phyloP scores from a whole-genome alignment of 2,329 filamentous ascomycete genomes.

The Aspergillus sergii region DNA sequence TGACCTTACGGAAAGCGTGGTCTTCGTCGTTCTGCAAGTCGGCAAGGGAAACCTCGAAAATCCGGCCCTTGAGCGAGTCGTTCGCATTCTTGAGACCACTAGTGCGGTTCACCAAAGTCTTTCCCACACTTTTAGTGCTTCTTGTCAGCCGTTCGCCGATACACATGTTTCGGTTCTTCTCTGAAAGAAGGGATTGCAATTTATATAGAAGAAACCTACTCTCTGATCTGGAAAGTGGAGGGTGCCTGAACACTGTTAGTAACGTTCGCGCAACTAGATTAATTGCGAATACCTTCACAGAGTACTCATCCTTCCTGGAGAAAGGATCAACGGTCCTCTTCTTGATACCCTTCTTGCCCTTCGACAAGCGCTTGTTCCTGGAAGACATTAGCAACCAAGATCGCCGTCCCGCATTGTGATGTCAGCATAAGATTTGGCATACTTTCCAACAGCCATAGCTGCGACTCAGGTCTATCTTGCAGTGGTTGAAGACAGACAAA shows the following conservation, averaged over 20 bases:
- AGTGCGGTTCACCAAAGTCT: conserved; percentile 99
- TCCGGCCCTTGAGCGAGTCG: conserved; percentile 96
- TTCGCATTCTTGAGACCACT: conserved; percentile 99
- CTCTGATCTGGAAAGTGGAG: conserved; percentile 91
- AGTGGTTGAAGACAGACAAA: conserved; percentile 45
- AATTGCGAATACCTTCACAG: conserved; percentile 73
- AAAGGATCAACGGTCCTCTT: conserved; percentile 99
- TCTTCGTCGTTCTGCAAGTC: conserved; percentile 99
- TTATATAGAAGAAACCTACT: conserved; percentile 66
- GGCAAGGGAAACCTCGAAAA: conserved; percentile 97
- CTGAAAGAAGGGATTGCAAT: conserved; percentile 3
- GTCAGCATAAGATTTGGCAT: conserved; percentile 40
- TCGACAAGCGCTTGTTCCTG: conserved; percentile 99
- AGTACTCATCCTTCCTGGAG: conserved; percentile 99
- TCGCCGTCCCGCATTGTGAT: neutral
- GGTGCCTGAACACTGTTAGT: conserved; percentile 66
- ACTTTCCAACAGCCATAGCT: conserved; percentile 85
- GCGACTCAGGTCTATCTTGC: conserved; percentile 56
- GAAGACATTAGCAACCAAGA: conserved; percentile 18
- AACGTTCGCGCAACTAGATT: neutral
- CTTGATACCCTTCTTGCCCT: conserved; percentile 99
- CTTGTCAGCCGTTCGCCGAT: conserved; percentile 19
- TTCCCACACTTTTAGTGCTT: conserved; percentile 76
- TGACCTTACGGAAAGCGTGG: conserved; percentile 99
- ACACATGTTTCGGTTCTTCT: conserved; percentile 11